Evolutionary conservation across 2,329 filamentous ascomycete genomes (phyloP).

Genomic region (Sclerotinia spermophila): DNA sequence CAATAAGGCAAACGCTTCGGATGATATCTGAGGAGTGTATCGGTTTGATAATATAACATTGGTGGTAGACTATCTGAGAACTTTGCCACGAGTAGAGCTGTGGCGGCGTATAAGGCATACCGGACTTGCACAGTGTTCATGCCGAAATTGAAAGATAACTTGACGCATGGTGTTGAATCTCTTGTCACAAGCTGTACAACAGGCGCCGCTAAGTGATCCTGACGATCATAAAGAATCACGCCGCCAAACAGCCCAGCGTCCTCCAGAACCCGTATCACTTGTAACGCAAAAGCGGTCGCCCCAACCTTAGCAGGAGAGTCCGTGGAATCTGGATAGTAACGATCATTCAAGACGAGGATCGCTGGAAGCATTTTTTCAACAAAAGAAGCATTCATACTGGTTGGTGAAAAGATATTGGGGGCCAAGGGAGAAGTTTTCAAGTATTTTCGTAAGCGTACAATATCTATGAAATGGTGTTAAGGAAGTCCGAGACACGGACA

Average conservation of each 20-base stretch:
- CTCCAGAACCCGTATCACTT: constrained; percentile 19
- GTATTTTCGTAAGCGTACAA: constrained; percentile 1
- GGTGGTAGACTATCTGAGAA: constrained; percentile 5
- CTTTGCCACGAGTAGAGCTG: constrained; percentile 14
- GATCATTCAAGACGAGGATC: constrained; percentile 20
- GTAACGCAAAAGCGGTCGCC: constrained; percentile 22
- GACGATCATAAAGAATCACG: constrained; percentile 22
- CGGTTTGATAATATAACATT: constrained; percentile 24
- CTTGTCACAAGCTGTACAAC: constrained; percentile 15
- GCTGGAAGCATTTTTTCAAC: constrained; percentile 21
- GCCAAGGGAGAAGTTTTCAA: constrained; percentile 14
- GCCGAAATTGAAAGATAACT: constrained; percentile 20
- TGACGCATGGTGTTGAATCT: constrained; percentile 18
- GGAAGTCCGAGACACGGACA: background rate
- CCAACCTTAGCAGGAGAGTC: constrained; percentile 21
- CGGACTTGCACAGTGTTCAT: constrained; percentile 19
- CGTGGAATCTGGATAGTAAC: constrained; percentile 20
- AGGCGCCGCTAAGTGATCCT: constrained; percentile 16
- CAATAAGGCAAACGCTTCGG: constrained; percentile 21
- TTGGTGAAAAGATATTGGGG: constrained; percentile 1
- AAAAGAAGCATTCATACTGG: background rate
- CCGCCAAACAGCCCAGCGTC: constrained; percentile 21
- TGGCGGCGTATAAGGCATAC: constrained; percentile 19
- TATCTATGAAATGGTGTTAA: background rate
- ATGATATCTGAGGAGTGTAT: constrained; percentile 22